phyloP scores from a whole-genome alignment of 2,329 filamentous ascomycete genomes.

The Penicillium palitans region DNA sequence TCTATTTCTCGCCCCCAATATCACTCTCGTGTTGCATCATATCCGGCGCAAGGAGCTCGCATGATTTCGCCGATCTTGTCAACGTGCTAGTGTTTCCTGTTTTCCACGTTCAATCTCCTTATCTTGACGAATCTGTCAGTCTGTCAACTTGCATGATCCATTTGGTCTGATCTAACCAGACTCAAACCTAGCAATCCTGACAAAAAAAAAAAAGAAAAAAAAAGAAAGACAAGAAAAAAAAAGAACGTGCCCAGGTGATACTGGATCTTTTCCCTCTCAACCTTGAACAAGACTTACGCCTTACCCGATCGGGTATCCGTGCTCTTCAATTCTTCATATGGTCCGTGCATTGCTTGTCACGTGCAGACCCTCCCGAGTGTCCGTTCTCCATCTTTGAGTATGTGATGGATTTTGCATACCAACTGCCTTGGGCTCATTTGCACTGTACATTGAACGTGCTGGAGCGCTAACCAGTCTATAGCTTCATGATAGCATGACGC shows the following conservation, averaged over 20 bases:
- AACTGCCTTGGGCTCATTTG: background rate
- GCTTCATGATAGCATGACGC: conserved; percentile 38
- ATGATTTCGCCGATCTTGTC: conserved; percentile 5
- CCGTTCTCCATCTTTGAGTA: conserved; percentile 8
- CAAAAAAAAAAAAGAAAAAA: background rate
- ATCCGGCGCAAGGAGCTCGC: conserved; percentile 8
- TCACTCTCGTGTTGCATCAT: background rate
- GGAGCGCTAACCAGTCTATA: conserved; percentile 40
- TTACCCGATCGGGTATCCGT: conserved; percentile 10
- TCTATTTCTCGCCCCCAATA: too few species aligned
- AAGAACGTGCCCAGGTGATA: background rate
- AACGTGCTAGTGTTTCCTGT: background rate
- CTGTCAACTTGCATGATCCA: background rate
- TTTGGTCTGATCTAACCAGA: background rate
- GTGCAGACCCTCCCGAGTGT: conserved; percentile 8
- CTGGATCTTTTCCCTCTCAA: background rate
- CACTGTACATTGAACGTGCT: conserved; percentile 3
- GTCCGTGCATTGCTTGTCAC: conserved; percentile 10
- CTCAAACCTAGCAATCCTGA: background rate
- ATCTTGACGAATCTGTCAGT: background rate
- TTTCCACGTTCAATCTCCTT: background rate
- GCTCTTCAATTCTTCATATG: conserved; percentile 7
- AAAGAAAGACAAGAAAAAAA: background rate
- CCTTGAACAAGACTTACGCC: conserved; percentile 1
- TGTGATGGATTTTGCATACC: conserved; percentile 14